Evolutionary conservation across 2,329 filamentous ascomycete species (phyloP).

Genomic region (Chalara sp.): DNA sequence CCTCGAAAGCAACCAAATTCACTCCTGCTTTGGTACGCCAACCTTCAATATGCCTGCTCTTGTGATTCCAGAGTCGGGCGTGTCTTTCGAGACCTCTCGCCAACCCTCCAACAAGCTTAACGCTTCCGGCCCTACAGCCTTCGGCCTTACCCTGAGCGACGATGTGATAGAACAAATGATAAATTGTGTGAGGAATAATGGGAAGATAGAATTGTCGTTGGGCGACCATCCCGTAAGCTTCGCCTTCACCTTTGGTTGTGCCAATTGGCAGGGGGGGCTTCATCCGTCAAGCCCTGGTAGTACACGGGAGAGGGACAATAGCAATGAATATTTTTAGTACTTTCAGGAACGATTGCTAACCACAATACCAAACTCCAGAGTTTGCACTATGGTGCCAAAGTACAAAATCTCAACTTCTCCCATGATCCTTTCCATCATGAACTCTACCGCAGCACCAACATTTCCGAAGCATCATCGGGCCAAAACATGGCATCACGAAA

Average conservation of each 20-base stretch:
- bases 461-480: slow-evolving; percentile 3
- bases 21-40: background rate
- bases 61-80: slow-evolving; percentile 49
- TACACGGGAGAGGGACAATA: background rate
- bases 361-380: slow-evolving; percentile 32
- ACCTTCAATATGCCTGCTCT: slow-evolving; percentile 42
- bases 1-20: slow-evolving; percentile 4
- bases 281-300: slow-evolving; percentile 1
- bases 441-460: slow-evolving; percentile 43
- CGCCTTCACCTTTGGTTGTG: slow-evolving; percentile 7
- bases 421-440: slow-evolving; percentile 45
- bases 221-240: slow-evolving; percentile 53
- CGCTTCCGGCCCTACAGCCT: slow-evolving; percentile 45
- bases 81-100: slow-evolving; percentile 40
- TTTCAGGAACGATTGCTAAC: slow-evolving; percentile 7
- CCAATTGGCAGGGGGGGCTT: background rate
- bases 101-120: slow-evolving; percentile 32
- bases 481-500: slow-evolving; percentile 1
- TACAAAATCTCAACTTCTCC: slow-evolving; percentile 39
- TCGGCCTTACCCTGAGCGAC: slow-evolving; percentile 51
- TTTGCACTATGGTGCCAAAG: slow-evolving; percentile 46
- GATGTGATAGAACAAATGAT: slow-evolving; percentile 57
- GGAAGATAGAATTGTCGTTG: slow-evolving; percentile 50
- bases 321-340: background rate
- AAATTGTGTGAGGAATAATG: slow-evolving; percentile 47